A percentile compares a stretch with the other conserved stretches of the same genome.
These are phyloP conservation scores for Luffa aegyptiaca DNA, from an alignment of 306 rosid species.

Conservation along the genomic window DNA sequence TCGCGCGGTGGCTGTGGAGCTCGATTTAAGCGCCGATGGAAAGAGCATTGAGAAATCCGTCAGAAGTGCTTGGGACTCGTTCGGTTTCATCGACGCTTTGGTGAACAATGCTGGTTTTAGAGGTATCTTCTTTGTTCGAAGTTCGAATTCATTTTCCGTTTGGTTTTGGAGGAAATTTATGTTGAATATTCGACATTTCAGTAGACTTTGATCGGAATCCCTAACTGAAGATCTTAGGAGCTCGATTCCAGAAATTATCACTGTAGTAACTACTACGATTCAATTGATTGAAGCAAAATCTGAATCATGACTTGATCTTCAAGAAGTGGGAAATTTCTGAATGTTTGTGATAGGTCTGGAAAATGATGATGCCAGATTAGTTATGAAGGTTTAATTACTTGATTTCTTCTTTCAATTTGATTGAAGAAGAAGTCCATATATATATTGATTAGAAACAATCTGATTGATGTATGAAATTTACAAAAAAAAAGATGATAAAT, in stretches of 20 bases:
- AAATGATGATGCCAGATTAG: neutral
- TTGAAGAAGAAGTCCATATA: neutral
- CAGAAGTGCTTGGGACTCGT: conserved; percentile 63
- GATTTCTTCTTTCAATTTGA: neutral
- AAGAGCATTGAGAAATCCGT: conserved; percentile 32
- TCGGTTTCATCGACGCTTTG: conserved; percentile 60
- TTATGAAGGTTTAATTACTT: neutral
- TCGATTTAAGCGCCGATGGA: conserved; percentile 50
- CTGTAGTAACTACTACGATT: neutral
- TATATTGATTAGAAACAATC: too few relatives aligned
- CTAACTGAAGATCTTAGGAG: neutral
- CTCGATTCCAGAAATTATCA: neutral
- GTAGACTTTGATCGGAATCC: neutral
- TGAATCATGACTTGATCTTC: neutral
- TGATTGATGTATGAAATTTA: too few relatives aligned
- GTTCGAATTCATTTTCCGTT: neutral
- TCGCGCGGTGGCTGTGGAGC: conserved; percentile 53
- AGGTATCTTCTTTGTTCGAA: conserved; percentile 24
- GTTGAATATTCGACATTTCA: neutral
- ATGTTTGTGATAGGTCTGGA: neutral
- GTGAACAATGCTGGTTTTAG: conserved; percentile 68
- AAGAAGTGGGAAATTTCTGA: neutral
- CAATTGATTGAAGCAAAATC: neutral
- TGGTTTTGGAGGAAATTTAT: neutral
- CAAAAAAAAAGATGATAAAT: too few relatives aligned